Evolutionary conservation across 148 eudicot species (phyloP).

Genomic region (Cornus controversa): DNA sequence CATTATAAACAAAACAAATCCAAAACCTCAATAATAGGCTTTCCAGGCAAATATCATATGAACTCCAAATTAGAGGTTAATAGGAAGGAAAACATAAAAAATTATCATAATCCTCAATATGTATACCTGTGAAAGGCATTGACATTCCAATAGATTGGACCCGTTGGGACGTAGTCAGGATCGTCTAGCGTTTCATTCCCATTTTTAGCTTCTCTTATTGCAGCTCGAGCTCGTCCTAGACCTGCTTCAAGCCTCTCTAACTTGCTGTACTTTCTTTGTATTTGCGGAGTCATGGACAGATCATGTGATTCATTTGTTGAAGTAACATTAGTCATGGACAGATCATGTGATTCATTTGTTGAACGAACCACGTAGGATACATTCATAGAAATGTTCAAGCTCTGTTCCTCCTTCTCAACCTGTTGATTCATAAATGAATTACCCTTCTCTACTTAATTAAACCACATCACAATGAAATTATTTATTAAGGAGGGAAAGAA

Average conservation of each 20-base stretch:
- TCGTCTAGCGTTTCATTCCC: conserved; percentile 9
- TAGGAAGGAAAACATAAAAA: too few species aligned
- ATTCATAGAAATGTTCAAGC: neutral
- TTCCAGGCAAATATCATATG: neutral
- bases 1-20: neutral
- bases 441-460: too few species aligned
- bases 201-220: conserved; percentile 42
- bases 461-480: too few species aligned
- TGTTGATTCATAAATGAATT: neutral
- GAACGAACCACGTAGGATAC: neutral
- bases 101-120: neutral
- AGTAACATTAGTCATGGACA: conserved; percentile 13
- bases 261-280: conserved; percentile 29
- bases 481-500: too few species aligned
- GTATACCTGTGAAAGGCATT: conserved; percentile 16
- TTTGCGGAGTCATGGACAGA: conserved; percentile 7
- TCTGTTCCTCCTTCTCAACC: conserved; percentile 15
- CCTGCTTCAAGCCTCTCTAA: conserved; percentile 54
- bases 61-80: neutral
- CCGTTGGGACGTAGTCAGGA: conserved; percentile 5
- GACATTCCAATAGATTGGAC: conserved; percentile 21
- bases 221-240: conserved; percentile 54
- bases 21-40: neutral
- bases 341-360: conserved; percentile 17
- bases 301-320: conserved; percentile 17